These are phyloP conservation scores for Fusarium virguliforme DNA, from an alignment of 2,329 filamentous ascomycete genomes.

Conservation along the genomic window DNA sequence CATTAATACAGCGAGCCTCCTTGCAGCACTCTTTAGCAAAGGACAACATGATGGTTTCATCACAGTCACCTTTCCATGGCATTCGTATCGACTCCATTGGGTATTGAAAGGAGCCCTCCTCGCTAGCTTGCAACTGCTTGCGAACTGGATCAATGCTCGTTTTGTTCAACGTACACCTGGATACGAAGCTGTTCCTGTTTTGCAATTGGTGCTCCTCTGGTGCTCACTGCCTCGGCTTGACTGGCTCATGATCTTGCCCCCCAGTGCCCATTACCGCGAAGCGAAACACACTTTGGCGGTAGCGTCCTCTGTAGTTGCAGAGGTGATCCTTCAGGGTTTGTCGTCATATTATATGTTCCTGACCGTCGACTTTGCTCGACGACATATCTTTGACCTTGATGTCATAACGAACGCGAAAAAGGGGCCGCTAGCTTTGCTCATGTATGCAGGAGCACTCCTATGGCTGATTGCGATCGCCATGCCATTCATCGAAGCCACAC, in stretches of 20 bases:
- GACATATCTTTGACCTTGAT: conserved; percentile 18
- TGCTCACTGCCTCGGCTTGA: conserved; percentile 28
- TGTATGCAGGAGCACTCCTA: conserved; percentile 27
- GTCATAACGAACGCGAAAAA: neutral
- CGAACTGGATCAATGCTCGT: conserved; percentile 2
- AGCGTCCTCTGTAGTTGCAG: conserved; percentile 13
- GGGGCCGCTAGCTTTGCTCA: conserved; percentile 5
- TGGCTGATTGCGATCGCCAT: conserved; percentile 17
- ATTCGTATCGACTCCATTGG: conserved; percentile 6
- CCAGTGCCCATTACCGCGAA: neutral
- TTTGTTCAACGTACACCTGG: conserved; percentile 12
- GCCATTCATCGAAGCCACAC: neutral
- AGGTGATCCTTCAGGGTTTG: conserved; percentile 9
- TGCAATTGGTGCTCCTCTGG: conserved; percentile 19
- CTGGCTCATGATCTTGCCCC: conserved; percentile 18
- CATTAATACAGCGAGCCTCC: conserved; percentile 11
- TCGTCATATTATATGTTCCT: conserved; percentile 23
- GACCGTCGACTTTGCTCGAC: conserved; percentile 2
- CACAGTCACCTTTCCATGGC: neutral
- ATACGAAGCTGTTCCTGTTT: conserved; percentile 6
- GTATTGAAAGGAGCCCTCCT: conserved; percentile 13
- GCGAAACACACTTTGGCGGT: neutral
- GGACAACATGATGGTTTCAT: neutral
- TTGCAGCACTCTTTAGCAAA: neutral
- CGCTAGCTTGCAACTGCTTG: neutral